Evolutionary conservation across 83 land plant genomes (phyloP).

Genomic region (Thuja plicata): DNA sequence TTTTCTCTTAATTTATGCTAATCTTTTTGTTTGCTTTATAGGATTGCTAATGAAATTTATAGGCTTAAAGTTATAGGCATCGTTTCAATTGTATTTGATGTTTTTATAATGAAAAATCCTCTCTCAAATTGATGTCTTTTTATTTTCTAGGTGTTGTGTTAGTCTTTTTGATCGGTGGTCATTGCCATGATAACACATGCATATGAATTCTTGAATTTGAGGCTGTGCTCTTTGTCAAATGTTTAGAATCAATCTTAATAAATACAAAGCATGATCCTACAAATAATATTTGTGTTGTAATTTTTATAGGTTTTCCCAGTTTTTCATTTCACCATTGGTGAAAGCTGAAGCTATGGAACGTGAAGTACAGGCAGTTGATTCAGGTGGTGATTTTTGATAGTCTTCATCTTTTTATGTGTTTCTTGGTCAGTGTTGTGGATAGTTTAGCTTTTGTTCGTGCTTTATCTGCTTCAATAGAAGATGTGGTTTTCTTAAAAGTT

Average conservation of each 20-base stretch:
- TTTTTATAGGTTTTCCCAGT: slow-evolving; percentile 82
- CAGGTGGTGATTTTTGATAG: slow-evolving; percentile 46
- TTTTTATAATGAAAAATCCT: neutral
- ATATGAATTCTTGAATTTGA: neutral
- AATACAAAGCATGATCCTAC: neutral
- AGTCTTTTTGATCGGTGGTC: neutral
- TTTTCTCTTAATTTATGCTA: too few relatives aligned
- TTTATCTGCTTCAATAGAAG: neutral
- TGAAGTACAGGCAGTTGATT: slow-evolving; percentile 93
- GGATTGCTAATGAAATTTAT: neutral
- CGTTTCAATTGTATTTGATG: neutral
- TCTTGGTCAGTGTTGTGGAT: neutral
- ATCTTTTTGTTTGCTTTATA: too few relatives aligned
- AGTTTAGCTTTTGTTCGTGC: neutral
- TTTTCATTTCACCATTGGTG: slow-evolving; percentile 87
- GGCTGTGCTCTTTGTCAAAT: neutral
- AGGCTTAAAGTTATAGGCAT: neutral
- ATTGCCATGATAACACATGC: neutral
- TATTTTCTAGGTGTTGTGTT: neutral
- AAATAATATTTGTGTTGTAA: neutral
- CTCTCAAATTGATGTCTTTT: neutral
- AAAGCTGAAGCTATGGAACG: slow-evolving; percentile 95
- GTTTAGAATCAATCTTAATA: neutral
- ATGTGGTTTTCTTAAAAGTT: neutral
- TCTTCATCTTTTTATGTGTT: neutral